Evolutionary conservation across 768 basidiomycete genomes (phyloP).

Genomic region (Phlegmacium glaucopus): DNA sequence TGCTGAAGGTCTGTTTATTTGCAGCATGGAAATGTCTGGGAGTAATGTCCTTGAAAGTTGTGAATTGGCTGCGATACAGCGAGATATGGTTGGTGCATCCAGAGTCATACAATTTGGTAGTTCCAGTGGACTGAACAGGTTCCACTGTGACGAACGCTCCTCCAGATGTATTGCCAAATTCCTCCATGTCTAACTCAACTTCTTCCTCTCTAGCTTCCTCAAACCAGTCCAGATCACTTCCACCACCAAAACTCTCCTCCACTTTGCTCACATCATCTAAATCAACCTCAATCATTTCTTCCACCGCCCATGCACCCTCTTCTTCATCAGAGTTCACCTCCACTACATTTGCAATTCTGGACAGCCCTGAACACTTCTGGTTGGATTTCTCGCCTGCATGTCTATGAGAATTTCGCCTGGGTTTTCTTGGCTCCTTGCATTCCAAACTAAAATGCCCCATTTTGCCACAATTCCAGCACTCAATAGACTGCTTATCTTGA

Average conservation of each 20-base stretch:
- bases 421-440: constrained; percentile 17
- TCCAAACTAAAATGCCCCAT: constrained; percentile 18
- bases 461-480: constrained; percentile 24
- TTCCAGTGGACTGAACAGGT: neutral
- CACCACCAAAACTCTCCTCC: no score
- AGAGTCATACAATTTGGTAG: constrained; percentile 23
- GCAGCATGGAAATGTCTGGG: constrained; percentile 24
- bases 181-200: no score
- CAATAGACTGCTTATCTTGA: neutral
- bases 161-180: no score
- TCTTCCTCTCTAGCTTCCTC: constrained; percentile 2
- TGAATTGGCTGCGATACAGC: constrained; percentile 22
- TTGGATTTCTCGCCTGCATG: neutral
- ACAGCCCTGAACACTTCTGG: no score
- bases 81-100: constrained; percentile 27
- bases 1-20: constrained; percentile 29
- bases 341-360: no score
- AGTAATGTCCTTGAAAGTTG: constrained; percentile 19
- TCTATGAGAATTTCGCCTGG: constrained; percentile 3
- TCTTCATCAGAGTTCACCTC: no score
- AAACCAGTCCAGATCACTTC: constrained; percentile 1
- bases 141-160: neutral
- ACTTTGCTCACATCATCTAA: no score
- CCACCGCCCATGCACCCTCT: no score
- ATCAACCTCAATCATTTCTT: no score